Percentiles rank a stretch among this genome's conserved stretches.
phyloP scores from a whole-genome alignment of 106 monocot genomes.

The Dioscorea dumetorum region DNA sequence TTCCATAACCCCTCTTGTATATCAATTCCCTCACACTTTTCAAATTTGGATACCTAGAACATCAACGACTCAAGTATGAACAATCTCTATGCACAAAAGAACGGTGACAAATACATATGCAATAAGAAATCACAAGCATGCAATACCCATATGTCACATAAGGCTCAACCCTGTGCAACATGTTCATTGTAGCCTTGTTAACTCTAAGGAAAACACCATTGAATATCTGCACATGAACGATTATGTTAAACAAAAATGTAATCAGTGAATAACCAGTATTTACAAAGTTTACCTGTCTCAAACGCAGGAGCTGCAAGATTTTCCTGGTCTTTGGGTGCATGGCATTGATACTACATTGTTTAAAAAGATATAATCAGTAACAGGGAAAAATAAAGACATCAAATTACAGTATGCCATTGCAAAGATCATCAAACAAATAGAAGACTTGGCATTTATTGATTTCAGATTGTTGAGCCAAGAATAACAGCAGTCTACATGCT shows the following conservation, averaged over 20 bases:
- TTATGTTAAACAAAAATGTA: background rate
- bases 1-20: conserved; percentile 41
- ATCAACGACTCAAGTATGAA: background rate
- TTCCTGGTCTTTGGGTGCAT: conserved; percentile 30
- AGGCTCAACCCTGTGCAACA: conserved; percentile 59
- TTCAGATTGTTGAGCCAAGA: no score
- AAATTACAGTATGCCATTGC: no score
- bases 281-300: conserved; percentile 20
- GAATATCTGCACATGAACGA: conserved; percentile 29
- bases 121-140: background rate
- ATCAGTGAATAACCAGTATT: background rate
- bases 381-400: no score
- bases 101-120: background rate
- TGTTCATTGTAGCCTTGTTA: conserved; percentile 61
- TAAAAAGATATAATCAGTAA: no score
- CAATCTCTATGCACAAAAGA: background rate
- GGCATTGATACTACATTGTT: conserved; percentile 34
- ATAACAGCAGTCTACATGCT: no score
- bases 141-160: conserved; percentile 63
- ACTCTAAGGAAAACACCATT: conserved; percentile 65
- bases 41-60: conserved; percentile 33
- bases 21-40: conserved; percentile 39
- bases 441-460: no score
- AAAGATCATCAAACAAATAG: no score
- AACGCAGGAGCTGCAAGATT: conserved; percentile 38